Base-by-base conservation (phyloP, 352 stramenopile genomes). In the Phytophthora macrochlamydospora region DNA sequence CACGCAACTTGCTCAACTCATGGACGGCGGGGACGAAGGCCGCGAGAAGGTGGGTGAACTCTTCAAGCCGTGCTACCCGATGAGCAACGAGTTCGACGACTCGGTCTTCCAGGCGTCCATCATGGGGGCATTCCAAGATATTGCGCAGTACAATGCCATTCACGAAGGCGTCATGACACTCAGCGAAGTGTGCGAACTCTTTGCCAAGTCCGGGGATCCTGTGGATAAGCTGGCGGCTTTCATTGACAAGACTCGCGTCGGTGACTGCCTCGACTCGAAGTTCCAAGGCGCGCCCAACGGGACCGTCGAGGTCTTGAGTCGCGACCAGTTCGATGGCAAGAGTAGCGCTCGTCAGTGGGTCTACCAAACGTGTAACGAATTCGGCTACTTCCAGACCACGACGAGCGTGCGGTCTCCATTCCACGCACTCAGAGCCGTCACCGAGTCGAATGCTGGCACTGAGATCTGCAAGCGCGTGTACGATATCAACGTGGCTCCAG, bases 341-440 rank as follows among this genome's bases (percentile, higher is more conserved):
- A 89, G 72, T 52, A 89, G 78, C 56, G 78, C 80, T 33, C 82
- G 86, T 11, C 86, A 94, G 67, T 97, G 90, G 90, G 80, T 90
- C 7, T 97, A 92, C 61, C 87, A 95, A 65, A 95, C 88, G 18
- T 97, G 90, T 73, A 96, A 94, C 63, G 88, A 97, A 58, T 95
- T 97, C 50, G 89, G 89, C 4, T 97, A 93, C 69, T 95, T 93
- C 62, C 87, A 95, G 62, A 93, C 85, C 24, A 83, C 85, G 9
- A 84, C 73, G 14, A 91, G 78, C 49, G 38, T 54, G 3, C 67
- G 60, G 28, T 89, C 87, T 49, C 88, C 85, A 7, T 94, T 93
- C 64, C 72, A 87, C 38, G 70, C 76, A 56, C 67, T 97, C 28
- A 85, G 69, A 56, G 81, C 78, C 2, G 74, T 91, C n/a, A 94